Base-by-base conservation (phyloP, 1,284 basidiomycete genomes). In the Trichosporon sp. region DNA sequence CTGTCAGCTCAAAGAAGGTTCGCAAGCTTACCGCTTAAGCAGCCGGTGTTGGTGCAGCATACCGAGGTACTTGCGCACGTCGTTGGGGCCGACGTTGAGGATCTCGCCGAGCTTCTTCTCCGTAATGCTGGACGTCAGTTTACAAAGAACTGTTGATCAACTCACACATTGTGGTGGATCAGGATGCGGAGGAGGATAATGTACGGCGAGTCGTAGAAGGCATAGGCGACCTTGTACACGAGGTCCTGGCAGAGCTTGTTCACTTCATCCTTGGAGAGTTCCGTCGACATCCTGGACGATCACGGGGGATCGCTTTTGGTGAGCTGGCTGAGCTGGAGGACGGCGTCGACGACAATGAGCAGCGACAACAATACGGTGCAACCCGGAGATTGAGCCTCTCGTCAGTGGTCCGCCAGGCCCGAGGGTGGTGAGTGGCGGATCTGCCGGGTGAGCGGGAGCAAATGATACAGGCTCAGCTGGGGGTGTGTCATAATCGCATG, bases 131-230 rank as follows among this genome's bases (percentile, higher is more conserved):
- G 35, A 19, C 26, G 63, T 48, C 26, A 68, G 69, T 63, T 54
- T 4, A 5, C 1, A 6, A 4, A 12, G 35, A 10, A 2, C 4
- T 31, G 11, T 2, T 4, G 14, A 1, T 26, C 26, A 26, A 56
- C 70, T 32, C 88, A 97, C 93, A 96, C 93, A 77, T 92, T 90
- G 84, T 94, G 90, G 76, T 91, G 90, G 74, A 94, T 90, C 79
- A 99, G 90, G 84, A 96, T 92, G 84, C 98, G 95, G 87, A 98
- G 86, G 70, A 98, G 90, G 74, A 98, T 91, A 76, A 92, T 92
- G 82, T 90, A 95, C 78, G 92, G 92, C 71, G 92, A 88, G 82
- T 98, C 94, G 86, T 98, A 99, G 85, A 99, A 98, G 43, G 92
- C 90, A 77, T 96, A 90, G 38, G 91, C 90, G 79, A 98, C 93